A percentile compares a stretch with the other conserved stretches of the same genome.
Evolutionary conservation across 257 asterid genomes (phyloP).

Genomic region (Nicotiana undulata): DNA sequence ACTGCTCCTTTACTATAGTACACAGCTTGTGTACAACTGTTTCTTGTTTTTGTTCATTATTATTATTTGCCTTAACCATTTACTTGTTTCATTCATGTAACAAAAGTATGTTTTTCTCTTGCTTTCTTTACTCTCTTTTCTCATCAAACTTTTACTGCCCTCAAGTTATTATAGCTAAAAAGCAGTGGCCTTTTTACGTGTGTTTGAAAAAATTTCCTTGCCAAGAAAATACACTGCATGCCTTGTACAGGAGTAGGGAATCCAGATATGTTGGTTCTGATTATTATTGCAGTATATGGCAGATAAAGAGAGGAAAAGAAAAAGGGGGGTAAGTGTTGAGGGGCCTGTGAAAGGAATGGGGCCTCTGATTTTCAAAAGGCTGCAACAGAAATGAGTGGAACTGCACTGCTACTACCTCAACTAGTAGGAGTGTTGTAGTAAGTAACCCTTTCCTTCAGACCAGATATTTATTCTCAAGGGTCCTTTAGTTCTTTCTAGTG

Average conservation of each 20-base stretch:
- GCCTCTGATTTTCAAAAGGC: constrained; percentile 44
- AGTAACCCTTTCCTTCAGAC: no score
- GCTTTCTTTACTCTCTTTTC: constrained; percentile 41
- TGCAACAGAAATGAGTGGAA: constrained; percentile 79
- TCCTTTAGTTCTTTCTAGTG: no score
- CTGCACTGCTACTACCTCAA: constrained; percentile 50
- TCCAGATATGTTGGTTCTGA: constrained; percentile 32
- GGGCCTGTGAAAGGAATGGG: constrained; percentile 19
- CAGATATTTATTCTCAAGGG: no score
- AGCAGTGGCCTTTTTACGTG: constrained; percentile 12
- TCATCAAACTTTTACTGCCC: constrained; percentile 21
- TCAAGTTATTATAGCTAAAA: constrained; percentile 11
- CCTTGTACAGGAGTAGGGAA: constrained; percentile 35
- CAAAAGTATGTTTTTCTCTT: constrained; percentile 52
- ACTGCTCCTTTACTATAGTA: constrained; percentile 18
- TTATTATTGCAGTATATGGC: constrained; percentile 32
- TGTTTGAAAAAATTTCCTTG: background rate
- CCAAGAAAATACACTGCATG: constrained; percentile 18
- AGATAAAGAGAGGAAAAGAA: constrained; percentile 18
- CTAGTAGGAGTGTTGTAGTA: constrained; percentile 14
- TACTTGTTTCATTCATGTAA: constrained; percentile 50
- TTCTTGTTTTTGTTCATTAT: constrained; percentile 12
- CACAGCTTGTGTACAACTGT: constrained; percentile 35
- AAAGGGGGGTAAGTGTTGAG: background rate
- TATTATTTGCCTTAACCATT: constrained; percentile 42